These are phyloP conservation scores for Candida nonsorbophila DNA, from an alignment of 805 yeast species.

Conservation along the genomic window DNA sequence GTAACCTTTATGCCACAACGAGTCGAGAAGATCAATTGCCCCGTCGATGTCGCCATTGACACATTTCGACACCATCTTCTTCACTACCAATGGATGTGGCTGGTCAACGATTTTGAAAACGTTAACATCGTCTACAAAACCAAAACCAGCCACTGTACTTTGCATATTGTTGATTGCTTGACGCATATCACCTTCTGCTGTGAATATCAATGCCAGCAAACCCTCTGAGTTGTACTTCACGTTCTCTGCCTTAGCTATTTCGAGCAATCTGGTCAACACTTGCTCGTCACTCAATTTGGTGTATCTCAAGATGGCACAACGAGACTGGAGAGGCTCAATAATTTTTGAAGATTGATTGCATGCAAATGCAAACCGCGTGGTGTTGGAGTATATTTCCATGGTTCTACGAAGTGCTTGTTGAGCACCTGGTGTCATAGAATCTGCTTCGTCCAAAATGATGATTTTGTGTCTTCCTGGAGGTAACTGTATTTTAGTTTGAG, in stretches of 20 bases:
- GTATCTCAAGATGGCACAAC: constrained; percentile 92
- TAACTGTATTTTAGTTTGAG: constrained; percentile 84
- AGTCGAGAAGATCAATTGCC: constrained; percentile 58
- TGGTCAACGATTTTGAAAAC: constrained; percentile 94
- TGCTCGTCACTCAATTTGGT: constrained; percentile 79
- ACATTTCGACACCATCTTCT: constrained; percentile 49
- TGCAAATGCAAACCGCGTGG: constrained; percentile 97
- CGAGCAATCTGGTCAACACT: constrained; percentile 68
- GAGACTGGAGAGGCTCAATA: constrained; percentile 92
- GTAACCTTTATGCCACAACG: constrained; percentile 86
- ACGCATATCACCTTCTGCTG: constrained; percentile 98
- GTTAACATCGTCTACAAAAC: constrained; percentile 82
- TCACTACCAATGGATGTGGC: constrained; percentile 88
- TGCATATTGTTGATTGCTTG: constrained; percentile 95
- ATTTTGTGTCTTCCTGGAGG: constrained; percentile 92
- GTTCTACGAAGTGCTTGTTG: constrained; percentile 92
- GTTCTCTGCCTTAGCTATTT: constrained; percentile 62
- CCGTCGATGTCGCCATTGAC: constrained; percentile 49
- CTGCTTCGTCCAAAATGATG: constrained; percentile 91
- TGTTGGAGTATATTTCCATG: constrained; percentile 60
- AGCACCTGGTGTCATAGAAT: constrained; percentile 95
- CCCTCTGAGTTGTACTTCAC: constrained; percentile 86
- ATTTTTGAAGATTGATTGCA: constrained; percentile 93
- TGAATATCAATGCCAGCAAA: constrained; percentile 82
- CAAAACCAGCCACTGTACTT: constrained; percentile 91